These are phyloP conservation scores for Mesembryanthemum crystallinum DNA, from an alignment of 148 eudicot genomes.

Conservation along the genomic window DNA sequence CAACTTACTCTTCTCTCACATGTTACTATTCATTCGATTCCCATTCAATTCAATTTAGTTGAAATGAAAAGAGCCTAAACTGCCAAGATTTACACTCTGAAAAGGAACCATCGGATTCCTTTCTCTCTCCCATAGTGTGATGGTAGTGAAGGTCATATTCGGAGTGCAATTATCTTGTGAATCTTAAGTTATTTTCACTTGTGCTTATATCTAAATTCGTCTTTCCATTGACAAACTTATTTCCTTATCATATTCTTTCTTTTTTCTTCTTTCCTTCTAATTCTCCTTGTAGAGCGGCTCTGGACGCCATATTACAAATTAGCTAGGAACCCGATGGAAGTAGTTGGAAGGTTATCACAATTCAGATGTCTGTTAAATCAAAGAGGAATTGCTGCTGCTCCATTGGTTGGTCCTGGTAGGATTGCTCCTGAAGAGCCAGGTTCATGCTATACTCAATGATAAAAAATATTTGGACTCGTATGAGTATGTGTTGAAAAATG, in stretches of 20 bases:
- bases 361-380: constrained; percentile 83
- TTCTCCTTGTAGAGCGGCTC: constrained; percentile 58
- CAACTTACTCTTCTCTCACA: too few relatives aligned
- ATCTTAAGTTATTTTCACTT: neutral
- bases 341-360: constrained; percentile 52
- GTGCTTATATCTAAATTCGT: neutral
- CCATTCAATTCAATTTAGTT: too few relatives aligned
- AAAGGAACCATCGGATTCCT: neutral
- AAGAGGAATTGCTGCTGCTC: constrained; percentile 92
- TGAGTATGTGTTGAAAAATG: neutral
- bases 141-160: too few relatives aligned
- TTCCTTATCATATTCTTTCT: neutral
- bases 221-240: neutral
- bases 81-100: neutral
- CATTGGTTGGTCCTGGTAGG: constrained; percentile 59
- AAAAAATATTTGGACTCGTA: neutral
- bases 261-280: neutral
- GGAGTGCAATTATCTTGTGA: too few relatives aligned
- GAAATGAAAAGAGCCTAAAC: too few relatives aligned
- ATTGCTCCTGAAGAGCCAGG: constrained; percentile 64
- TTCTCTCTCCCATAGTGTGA: too few relatives aligned
- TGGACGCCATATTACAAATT: constrained; percentile 64
- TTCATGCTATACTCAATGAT: constrained; percentile 64
- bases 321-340: constrained; percentile 61
- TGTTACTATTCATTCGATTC: too few relatives aligned